Conservation (phyloP, 2,329 filamentous ascomycete genomes). For the Colletotrichum simmondsii region DNA sequence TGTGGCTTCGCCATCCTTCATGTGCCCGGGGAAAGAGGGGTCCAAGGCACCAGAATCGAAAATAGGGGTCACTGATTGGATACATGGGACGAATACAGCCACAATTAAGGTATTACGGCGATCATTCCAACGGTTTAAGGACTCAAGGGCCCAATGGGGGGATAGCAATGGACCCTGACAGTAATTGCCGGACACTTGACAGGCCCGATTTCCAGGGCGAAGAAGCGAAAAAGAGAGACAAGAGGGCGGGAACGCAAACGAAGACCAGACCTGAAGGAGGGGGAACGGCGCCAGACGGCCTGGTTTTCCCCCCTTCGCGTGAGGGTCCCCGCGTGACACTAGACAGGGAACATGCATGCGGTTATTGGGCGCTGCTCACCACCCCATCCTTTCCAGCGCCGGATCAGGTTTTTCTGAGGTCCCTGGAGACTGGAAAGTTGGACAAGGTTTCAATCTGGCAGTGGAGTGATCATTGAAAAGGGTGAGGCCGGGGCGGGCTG, state of each 20-base stretch:
- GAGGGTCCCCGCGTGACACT: slow-evolving; percentile 2
- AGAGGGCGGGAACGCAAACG: slow-evolving; percentile 1
- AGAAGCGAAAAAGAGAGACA: not conserved
- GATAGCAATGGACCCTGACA: slow-evolving; percentile 6
- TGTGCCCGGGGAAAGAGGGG: not conserved
- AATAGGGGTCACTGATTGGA: not conserved
- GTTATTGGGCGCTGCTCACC: not conserved
- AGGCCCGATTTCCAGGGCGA: not conserved
- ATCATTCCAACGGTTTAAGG: slow-evolving; percentile 5
- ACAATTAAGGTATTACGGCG: slow-evolving; percentile 4
- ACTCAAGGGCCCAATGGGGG: not conserved
- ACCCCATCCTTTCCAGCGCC: not conserved
- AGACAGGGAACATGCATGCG: slow-evolving; percentile 7
- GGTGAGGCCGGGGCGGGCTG: too few relatives aligned
- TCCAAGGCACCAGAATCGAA: not conserved
- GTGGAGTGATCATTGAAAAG: not conserved
- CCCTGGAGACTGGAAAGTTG: slow-evolving; percentile 6
- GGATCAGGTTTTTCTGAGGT: slow-evolving; percentile 13
- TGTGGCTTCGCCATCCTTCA: not conserved
- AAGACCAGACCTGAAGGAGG: not conserved
- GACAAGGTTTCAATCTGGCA: slow-evolving; percentile 6
- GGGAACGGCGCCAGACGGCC: not conserved
- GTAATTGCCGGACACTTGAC: not conserved
- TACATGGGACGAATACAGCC: slow-evolving; percentile 1
- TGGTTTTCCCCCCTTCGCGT: not conserved